phyloP scores from a whole-genome alignment of 306 rosid genomes.

The Adenanthera pavonina region DNA sequence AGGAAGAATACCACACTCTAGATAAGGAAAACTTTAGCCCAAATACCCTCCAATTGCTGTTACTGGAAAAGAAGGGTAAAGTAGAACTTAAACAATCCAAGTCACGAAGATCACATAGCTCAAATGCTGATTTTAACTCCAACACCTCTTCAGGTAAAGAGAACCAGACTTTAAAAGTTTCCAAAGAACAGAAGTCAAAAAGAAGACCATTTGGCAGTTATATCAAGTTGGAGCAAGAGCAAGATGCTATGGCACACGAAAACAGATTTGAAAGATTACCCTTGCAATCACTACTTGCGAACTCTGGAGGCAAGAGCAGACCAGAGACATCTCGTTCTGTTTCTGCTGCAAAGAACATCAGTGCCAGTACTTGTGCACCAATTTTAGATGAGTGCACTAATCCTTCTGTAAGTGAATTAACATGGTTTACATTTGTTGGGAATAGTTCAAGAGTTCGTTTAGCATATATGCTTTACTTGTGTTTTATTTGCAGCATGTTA shows the following conservation, averaged over 20 bases:
- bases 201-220: constrained; percentile 46
- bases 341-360: constrained; percentile 46
- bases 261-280: constrained; percentile 58
- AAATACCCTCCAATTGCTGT: constrained; percentile 49
- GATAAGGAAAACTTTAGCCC: constrained; percentile 77
- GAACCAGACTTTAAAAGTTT: constrained; percentile 51
- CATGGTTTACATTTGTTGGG: constrained; percentile 26
- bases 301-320: constrained; percentile 42
- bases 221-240: constrained; percentile 41
- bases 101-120: constrained; percentile 42
- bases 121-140: constrained; percentile 41
- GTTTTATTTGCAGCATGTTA: constrained; percentile 52
- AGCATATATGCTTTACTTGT: constrained; percentile 22
- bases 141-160: constrained; percentile 50
- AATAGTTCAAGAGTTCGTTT: constrained; percentile 34
- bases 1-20: constrained; percentile 62
- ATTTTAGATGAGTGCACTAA: constrained; percentile 37
- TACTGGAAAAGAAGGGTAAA: constrained; percentile 56
- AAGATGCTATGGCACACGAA: constrained; percentile 40
- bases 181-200: constrained; percentile 43
- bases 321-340: constrained; percentile 40
- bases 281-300: constrained; percentile 54
- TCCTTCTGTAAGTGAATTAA: constrained; percentile 47
- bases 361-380: constrained; percentile 37
- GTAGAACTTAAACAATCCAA: constrained; percentile 46